These are phyloP conservation scores for Hypoxylon sp. DNA, from an alignment of 2,329 filamentous ascomycete species.

Conservation along the genomic window DNA sequence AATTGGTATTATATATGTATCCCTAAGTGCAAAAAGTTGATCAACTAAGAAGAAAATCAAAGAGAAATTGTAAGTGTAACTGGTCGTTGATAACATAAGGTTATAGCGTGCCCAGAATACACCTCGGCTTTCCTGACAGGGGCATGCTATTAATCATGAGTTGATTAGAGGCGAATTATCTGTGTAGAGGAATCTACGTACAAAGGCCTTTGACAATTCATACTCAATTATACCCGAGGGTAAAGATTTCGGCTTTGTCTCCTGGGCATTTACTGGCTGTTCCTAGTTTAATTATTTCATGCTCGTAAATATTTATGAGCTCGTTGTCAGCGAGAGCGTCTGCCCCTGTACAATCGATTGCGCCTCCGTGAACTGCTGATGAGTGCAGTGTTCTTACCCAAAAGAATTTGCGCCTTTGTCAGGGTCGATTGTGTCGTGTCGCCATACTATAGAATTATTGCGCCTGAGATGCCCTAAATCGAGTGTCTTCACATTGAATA, in stretches of 20 bases:
- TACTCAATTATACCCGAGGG: background rate
- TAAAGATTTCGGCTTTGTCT: background rate
- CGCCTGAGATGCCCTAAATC: background rate
- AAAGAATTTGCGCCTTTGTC: background rate
- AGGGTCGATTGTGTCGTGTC: background rate
- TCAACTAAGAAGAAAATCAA: too few species aligned
- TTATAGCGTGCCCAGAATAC: background rate
- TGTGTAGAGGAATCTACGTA: background rate
- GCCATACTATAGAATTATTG: background rate
- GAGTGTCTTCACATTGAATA: background rate
- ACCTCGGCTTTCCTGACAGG: background rate
- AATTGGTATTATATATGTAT: too few species aligned
- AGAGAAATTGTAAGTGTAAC: background rate
- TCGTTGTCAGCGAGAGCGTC: background rate
- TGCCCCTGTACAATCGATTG: background rate
- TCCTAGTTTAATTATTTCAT: background rate
- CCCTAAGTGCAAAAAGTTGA: too few species aligned
- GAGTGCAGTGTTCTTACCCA: background rate
- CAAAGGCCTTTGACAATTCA: background rate
- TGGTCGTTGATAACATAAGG: background rate
- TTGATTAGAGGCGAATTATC: background rate
- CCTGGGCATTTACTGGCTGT: background rate
- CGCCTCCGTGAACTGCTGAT: background rate
- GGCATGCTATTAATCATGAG: background rate
- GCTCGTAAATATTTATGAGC: background rate